Percentiles rank a stretch among this genome's conserved stretches.
These are phyloP conservation scores for Myrica gale DNA, from an alignment of 306 rosid genomes.

Conservation along the genomic window DNA sequence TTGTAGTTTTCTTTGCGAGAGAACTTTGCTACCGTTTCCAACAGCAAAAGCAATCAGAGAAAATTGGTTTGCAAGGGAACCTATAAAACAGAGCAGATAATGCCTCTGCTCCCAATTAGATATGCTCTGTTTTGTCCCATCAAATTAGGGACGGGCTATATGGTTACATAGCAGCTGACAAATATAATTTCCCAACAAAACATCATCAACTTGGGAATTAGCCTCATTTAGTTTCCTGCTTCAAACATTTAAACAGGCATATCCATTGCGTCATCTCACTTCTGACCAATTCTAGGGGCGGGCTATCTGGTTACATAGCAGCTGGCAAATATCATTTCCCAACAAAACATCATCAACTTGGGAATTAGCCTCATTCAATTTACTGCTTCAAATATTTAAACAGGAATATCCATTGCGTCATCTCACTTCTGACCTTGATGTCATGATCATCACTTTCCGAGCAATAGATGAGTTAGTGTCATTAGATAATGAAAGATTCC, in stretches of 20 bases:
- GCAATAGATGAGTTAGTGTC: no score
- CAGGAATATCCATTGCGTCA: no score
- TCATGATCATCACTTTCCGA: no score
- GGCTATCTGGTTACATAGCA: background rate
- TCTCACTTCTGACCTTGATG: no score
- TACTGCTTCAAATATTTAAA: background rate
- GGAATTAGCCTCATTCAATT: background rate
- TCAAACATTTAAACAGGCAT: background rate
- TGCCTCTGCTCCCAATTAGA: background rate
- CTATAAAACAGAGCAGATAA: background rate
- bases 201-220: background rate
- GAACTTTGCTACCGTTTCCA: no score
- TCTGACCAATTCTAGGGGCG: background rate
- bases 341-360: background rate
- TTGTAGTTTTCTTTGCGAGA: no score
- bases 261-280: no score
- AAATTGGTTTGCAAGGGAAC: background rate
- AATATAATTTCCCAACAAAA: background rate
- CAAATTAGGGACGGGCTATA: background rate
- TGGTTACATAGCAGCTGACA: background rate
- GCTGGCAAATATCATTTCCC: background rate
- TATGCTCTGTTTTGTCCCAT: background rate
- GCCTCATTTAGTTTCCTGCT: background rate
- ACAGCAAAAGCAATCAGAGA: background rate
- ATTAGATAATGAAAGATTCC: no score